These are phyloP conservation scores for Trapa bicornis DNA, from an alignment of 345 rosid species.

Conservation along the genomic window DNA sequence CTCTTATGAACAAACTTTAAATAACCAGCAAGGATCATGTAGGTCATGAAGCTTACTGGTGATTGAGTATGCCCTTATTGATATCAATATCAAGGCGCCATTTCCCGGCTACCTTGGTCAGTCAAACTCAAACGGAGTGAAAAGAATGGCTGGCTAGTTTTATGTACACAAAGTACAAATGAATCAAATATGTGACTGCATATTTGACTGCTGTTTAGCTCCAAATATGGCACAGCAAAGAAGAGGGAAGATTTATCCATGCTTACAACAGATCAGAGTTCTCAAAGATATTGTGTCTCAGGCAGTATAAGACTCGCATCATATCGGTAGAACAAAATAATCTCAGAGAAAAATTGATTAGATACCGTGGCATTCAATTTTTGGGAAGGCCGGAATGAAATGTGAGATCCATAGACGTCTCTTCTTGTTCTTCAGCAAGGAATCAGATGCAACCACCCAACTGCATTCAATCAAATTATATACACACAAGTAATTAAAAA, in stretches of 20 bases:
- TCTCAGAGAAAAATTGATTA: background rate
- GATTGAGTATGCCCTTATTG: no score
- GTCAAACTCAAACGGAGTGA: no score
- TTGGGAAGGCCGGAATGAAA: background rate
- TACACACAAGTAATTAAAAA: background rate
- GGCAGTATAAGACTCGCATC: background rate
- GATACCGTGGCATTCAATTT: background rate
- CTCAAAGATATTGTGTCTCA: background rate
- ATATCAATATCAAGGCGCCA: no score
- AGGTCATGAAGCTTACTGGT: no score
- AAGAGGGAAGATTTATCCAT: background rate
- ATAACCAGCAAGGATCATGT: no score
- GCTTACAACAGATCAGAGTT: background rate
- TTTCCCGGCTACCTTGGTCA: no score
- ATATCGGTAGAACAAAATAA: background rate
- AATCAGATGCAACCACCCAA: constrained; percentile 65
- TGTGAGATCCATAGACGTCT: constrained; percentile 7
- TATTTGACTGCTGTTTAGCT: background rate
- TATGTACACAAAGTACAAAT: background rate
- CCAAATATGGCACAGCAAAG: background rate
- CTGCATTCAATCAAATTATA: constrained; percentile 22
- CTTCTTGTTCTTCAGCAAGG: constrained; percentile 9
- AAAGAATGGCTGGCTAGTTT: background rate
- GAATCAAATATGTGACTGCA: background rate
- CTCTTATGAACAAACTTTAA: no score